Evolutionary conservation across 2,329 filamentous ascomycete genomes (phyloP).

Genomic region (Aspergillus quadrilineatus): DNA sequence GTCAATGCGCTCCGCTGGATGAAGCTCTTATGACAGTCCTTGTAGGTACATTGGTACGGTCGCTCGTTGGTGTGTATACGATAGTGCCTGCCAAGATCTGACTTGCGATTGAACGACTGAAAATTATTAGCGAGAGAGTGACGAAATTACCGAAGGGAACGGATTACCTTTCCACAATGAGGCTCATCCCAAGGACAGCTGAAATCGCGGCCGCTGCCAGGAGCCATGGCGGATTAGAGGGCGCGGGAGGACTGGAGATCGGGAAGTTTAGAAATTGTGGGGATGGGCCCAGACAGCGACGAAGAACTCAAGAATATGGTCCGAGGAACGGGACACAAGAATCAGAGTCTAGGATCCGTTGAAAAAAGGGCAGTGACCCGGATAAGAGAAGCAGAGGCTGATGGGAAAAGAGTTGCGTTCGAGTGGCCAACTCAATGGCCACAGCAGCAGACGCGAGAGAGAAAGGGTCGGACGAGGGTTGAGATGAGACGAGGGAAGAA

Average conservation of each 20-base stretch:
- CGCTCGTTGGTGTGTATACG: conserved; percentile 51
- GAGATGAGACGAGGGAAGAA: background rate
- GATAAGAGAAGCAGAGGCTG: background rate
- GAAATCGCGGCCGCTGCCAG: conserved; percentile 43
- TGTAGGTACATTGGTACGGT: conserved; percentile 47
- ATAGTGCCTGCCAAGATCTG: conserved; percentile 48
- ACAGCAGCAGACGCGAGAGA: conserved; percentile 9
- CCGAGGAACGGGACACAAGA: background rate
- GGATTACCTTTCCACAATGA: conserved; percentile 42
- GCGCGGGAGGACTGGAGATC: background rate
- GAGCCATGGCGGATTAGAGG: conserved; percentile 34
- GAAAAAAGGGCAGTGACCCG: background rate
- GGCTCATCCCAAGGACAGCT: conserved; percentile 43
- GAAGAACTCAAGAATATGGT: background rate
- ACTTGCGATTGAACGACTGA: conserved; percentile 51
- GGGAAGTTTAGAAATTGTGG: conserved; percentile 6
- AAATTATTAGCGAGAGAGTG: conserved; percentile 3
- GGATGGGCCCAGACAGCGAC: conserved; percentile 1
- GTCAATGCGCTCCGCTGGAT: conserved; percentile 50
- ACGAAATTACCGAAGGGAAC: background rate
- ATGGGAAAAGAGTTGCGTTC: background rate
- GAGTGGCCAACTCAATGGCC: conserved; percentile 1
- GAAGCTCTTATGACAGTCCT: conserved; percentile 49
- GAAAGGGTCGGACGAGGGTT: conserved; percentile 9
- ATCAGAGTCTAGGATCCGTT: background rate